These are phyloP conservation scores for Leccinum subgranulosum DNA, from an alignment of 768 basidiomycete species.

Conservation along the genomic window DNA sequence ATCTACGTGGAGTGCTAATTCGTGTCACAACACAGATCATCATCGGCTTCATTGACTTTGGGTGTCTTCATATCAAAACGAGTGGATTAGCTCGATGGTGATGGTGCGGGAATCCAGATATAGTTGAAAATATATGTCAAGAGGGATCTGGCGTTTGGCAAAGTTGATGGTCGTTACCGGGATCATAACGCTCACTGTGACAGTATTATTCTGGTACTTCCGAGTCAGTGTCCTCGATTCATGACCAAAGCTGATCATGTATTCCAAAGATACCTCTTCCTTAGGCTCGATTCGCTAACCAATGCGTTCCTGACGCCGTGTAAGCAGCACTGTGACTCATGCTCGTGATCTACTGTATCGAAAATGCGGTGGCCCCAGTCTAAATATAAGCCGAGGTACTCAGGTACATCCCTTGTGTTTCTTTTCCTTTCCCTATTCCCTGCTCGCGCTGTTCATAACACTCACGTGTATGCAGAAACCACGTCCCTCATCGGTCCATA, in stretches of 20 bases:
- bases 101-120: constrained; percentile 40
- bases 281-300: constrained; percentile 58
- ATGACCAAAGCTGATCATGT: not conserved
- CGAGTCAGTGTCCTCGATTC: not conserved
- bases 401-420: constrained; percentile 21
- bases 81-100: constrained; percentile 65
- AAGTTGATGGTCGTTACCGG: constrained; percentile 76
- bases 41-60: constrained; percentile 67
- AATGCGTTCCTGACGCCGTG: constrained; percentile 64
- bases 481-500: too few species aligned
- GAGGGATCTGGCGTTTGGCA: not conserved
- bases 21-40: constrained; percentile 57
- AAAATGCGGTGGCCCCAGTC: constrained; percentile 62
- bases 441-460: too few species aligned
- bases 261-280: constrained; percentile 56
- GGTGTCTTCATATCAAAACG: constrained; percentile 58
- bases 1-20: constrained; percentile 4
- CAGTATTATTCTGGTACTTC: constrained; percentile 53
- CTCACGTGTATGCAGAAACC: too few species aligned
- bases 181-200: constrained; percentile 48
- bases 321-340: constrained; percentile 72
- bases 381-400: constrained; percentile 30
- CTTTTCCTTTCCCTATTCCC: too few species aligned
- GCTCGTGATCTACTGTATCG: constrained; percentile 64
- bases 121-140: not conserved